Percentiles rank a stretch among this genome's conserved stretches.
Conservation (phyloP, 108 stramenopile genomes). For the Schizochytrium sp. region DNA sequence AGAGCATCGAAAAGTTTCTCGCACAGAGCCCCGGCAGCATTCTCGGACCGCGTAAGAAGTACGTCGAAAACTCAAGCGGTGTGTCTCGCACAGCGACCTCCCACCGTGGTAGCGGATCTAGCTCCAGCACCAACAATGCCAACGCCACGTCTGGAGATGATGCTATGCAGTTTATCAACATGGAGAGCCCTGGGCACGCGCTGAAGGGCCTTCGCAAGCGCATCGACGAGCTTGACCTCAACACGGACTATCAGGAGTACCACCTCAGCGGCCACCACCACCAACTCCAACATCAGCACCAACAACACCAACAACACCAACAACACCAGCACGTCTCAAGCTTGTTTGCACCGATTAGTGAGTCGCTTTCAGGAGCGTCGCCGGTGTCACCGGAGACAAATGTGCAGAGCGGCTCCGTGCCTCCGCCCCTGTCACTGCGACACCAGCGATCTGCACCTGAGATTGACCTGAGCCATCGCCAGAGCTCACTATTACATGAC, state of each 20-base stretch:
- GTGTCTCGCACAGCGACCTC: neutral
- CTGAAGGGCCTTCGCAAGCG: constrained; percentile 40
- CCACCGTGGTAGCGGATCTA: neutral
- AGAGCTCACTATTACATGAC: neutral
- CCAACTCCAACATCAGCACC: constrained; percentile 18
- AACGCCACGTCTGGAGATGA: neutral
- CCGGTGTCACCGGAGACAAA: neutral
- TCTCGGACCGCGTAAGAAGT: constrained; percentile 52
- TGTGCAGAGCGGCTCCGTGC: neutral
- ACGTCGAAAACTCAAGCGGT: neutral
- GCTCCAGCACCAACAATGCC: neutral
- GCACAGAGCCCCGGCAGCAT: constrained; percentile 53
- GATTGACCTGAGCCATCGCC: neutral
- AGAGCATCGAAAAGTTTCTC: constrained; percentile 60
- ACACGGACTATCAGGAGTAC: constrained; percentile 32
- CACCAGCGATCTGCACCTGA: neutral
- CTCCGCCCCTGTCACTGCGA: neutral
- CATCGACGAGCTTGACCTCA: constrained; percentile 55
- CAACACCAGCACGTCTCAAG: constrained; percentile 7
- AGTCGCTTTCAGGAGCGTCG: neutral
- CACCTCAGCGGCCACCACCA: neutral
- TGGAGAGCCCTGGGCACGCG: constrained; percentile 55
- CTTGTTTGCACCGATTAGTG: constrained; percentile 2
- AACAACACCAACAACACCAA: neutral
- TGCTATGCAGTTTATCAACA: constrained; percentile 9